Conservation (phyloP, 2,329 filamentous ascomycete species). For the Thelonectria blattea region DNA sequence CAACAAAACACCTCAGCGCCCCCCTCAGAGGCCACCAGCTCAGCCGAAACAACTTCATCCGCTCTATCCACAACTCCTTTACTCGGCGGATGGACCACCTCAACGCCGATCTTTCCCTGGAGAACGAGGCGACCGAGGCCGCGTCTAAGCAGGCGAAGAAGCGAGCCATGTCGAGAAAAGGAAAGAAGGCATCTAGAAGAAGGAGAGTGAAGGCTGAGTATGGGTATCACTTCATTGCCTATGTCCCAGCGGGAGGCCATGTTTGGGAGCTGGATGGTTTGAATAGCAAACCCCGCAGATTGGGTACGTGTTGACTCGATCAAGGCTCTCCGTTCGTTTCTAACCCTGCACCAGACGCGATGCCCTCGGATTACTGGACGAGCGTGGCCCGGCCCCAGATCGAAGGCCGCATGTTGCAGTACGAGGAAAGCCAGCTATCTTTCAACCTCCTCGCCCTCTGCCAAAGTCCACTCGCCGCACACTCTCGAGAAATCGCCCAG, state of each 20-base stretch:
- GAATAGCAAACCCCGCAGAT: slow-evolving; percentile 65
- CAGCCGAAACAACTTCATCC: slow-evolving; percentile 76
- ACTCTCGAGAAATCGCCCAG: slow-evolving; percentile 54
- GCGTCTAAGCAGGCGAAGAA: slow-evolving; percentile 45
- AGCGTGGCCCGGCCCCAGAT: slow-evolving; percentile 68
- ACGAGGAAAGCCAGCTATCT: slow-evolving; percentile 69
- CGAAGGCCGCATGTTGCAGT: slow-evolving; percentile 68
- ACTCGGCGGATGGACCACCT: slow-evolving; percentile 79
- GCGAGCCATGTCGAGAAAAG: slow-evolving; percentile 43
- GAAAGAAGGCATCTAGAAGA: slow-evolving; percentile 42
- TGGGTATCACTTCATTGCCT: slow-evolving; percentile 88
- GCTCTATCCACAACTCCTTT: slow-evolving; percentile 86
- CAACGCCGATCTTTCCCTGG: slow-evolving; percentile 69
- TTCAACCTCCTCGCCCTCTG: slow-evolving; percentile 81
- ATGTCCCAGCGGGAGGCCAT: slow-evolving; percentile 74
- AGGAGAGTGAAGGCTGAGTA: slow-evolving; percentile 60
- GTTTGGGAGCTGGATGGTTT: slow-evolving; percentile 93
- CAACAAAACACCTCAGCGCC: slow-evolving; percentile 72
- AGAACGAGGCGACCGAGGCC: slow-evolving; percentile 57
- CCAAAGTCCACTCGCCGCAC: slow-evolving; percentile 63
- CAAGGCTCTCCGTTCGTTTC: slow-evolving; percentile 14
- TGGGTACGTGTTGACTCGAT: slow-evolving; percentile 36
- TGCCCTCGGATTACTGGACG: slow-evolving; percentile 64
- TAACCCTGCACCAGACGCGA: slow-evolving; percentile 16
- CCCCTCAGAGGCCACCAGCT: slow-evolving; percentile 78